A percentile compares a stretch with the other conserved stretches of the same genome.
Evolutionary conservation across 1,139 yeast species (phyloP).

Genomic region (Wickerhamomyces sp.): DNA sequence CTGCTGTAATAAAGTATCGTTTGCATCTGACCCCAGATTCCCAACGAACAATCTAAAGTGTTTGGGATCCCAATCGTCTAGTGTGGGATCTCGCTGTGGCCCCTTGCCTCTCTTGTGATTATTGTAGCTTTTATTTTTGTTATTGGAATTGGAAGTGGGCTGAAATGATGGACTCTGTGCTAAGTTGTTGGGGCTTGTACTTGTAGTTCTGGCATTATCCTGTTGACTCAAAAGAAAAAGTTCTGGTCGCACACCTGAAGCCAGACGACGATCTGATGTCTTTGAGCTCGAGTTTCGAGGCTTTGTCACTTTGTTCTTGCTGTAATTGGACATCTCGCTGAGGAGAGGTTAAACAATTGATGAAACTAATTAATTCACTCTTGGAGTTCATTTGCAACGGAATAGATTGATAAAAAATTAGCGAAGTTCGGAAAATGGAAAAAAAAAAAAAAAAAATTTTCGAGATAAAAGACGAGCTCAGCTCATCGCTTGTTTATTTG

Average conservation of each 20-base stretch:
- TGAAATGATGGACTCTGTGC: neutral
- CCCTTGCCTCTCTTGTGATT: slow-evolving; percentile 35
- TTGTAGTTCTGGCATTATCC: slow-evolving; percentile 6
- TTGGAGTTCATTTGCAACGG: too few species aligned
- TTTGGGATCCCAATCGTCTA: slow-evolving; percentile 57
- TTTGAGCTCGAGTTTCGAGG: slow-evolving; percentile 29
- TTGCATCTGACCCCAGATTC: slow-evolving; percentile 64
- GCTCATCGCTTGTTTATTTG: neutral
- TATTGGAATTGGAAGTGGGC: slow-evolving; percentile 1
- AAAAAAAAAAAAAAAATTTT: too few species aligned
- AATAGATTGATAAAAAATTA: too few species aligned
- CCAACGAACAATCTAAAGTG: slow-evolving; percentile 75
- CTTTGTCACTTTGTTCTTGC: slow-evolving; percentile 10
- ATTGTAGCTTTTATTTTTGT: neutral
- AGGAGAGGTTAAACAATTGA: too few species aligned
- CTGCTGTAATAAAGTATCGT: slow-evolving; percentile 43
- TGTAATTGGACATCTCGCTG: neutral
- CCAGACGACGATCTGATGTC: slow-evolving; percentile 48
- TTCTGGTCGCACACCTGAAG: slow-evolving; percentile 43
- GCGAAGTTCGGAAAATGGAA: too few species aligned
- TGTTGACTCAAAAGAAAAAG: slow-evolving; percentile 32
- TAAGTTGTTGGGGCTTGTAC: slow-evolving; percentile 2
- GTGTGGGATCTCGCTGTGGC: slow-evolving; percentile 43
- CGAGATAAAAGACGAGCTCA: too few species aligned
- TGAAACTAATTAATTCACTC: too few species aligned